Evolutionary conservation across 2,329 filamentous ascomycete genomes (phyloP).

Genomic region (Penicillium paneum): DNA sequence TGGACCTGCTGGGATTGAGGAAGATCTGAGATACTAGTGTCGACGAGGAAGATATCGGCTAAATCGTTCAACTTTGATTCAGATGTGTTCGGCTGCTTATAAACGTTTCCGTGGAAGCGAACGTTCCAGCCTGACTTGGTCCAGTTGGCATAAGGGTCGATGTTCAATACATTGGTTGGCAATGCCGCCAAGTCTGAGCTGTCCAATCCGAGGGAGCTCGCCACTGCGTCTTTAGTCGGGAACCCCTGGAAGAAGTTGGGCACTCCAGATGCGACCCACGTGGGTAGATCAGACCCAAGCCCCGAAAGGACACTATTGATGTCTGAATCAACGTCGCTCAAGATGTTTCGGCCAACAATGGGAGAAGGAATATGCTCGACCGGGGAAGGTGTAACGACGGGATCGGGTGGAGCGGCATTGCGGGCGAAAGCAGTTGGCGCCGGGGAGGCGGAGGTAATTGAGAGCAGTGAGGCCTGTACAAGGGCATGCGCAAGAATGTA

Average conservation of each 20-base stretch:
- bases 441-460: slow-evolving; percentile 9
- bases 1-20: slow-evolving; percentile 59
- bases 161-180: slow-evolving; percentile 23
- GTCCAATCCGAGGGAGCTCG: slow-evolving; percentile 21
- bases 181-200: slow-evolving; percentile 13
- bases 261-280: slow-evolving; percentile 23
- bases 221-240: slow-evolving; percentile 20
- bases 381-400: slow-evolving; percentile 15
- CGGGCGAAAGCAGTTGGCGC: slow-evolving; percentile 13
- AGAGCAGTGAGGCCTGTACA: slow-evolving; percentile 12
- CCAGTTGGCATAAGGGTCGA: slow-evolving; percentile 65
- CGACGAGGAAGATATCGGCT: slow-evolving; percentile 68
- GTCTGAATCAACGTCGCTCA: slow-evolving; percentile 8
- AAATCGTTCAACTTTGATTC: slow-evolving; percentile 64
- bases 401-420: slow-evolving; percentile 6
- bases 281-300: slow-evolving; percentile 17
- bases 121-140: slow-evolving; percentile 74
- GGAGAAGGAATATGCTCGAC: slow-evolving; percentile 11
- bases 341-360: slow-evolving; percentile 10
- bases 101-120: slow-evolving; percentile 75
- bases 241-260: slow-evolving; percentile 24
- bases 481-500: neutral
- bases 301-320: neutral
- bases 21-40: slow-evolving; percentile 59
- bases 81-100: slow-evolving; percentile 69